phyloP scores from a whole-genome alignment of 805 yeast genomes.

The Hanseniaspora clermontiae region DNA sequence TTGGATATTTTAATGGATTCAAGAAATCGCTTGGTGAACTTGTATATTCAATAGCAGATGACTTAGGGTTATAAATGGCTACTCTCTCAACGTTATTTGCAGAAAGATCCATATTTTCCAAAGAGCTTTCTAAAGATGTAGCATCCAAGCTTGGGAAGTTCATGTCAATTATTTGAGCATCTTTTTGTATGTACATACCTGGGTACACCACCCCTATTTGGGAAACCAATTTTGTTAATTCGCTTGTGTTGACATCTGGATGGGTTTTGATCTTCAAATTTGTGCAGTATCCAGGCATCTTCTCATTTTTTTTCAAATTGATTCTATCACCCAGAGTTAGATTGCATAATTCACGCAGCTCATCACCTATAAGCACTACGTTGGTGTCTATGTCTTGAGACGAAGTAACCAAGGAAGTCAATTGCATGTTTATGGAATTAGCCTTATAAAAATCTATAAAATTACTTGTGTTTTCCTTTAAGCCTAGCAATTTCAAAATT shows the following conservation, averaged over 20 bases:
- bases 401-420: constrained; percentile 34
- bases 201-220: constrained; percentile 53
- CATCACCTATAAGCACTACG: constrained; percentile 38
- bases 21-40: constrained; percentile 12
- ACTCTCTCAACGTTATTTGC: constrained; percentile 35
- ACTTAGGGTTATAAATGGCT: constrained; percentile 30
- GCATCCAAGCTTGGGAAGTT: constrained; percentile 21
- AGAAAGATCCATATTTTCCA: constrained; percentile 29
- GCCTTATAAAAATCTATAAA: constrained; percentile 35
- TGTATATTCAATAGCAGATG: constrained; percentile 7
- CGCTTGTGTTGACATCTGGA: constrained; percentile 20
- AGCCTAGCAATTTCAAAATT: constrained; percentile 30
- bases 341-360: constrained; percentile 33
- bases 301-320: constrained; percentile 33
- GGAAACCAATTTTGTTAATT: constrained; percentile 33
- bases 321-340: constrained; percentile 41
- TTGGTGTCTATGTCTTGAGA: constrained; percentile 26
- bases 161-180: constrained; percentile 21
- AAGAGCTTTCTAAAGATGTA: constrained; percentile 18
- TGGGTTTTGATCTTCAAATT: constrained; percentile 23
- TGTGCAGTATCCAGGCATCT: constrained; percentile 39
- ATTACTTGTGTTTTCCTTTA: constrained; percentile 30
- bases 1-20: constrained; percentile 31
- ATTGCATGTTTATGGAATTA: constrained; percentile 32
- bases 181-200: constrained; percentile 32